Evolutionary conservation across 305 asterid genomes (phyloP), one percentile per base, ranked within the genome.

Genomic region (Salvia sclarea): DNA sequence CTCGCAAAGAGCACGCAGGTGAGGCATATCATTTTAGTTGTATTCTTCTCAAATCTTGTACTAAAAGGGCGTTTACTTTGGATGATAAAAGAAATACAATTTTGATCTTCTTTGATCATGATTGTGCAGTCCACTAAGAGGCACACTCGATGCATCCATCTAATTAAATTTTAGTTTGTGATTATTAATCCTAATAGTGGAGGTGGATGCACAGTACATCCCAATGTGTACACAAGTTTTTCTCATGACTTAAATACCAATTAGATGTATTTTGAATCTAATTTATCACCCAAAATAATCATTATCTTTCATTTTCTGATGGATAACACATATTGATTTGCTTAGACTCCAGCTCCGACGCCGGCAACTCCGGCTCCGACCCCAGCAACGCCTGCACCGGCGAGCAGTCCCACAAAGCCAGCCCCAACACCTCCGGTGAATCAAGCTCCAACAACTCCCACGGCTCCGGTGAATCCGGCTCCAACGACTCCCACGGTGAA

Each of bases 1-100:
- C 95, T 94, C 24, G 84, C 88, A 0, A 86, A 81, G 88, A 82
- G 68, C 80, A 6, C 78, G 0, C 95, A 81, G 92, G 96, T 86
- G 61, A 71, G 61, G 67, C 64, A 17, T 58, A 57, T 70, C 37
- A 2, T 49, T 38, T 10, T 38, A 2, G 44, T 38, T 38, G 11
- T 38, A 38, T 33, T 7, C 9, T 33, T 33, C 38, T 33, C 9
- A 7, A 33, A 33, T 5, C 38, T 5, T 33, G 7, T 3, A 33
- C 38, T 7, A 7, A 33, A 0, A 1, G 9, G 8, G 8, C 9
- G 7, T 5, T 38, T 38, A 38, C 14, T 38, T 10, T 38, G 44
- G 10, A 38, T 38, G 13, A 38, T 11, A 33, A n/a, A n/a, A n/a
- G n/a, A n/a, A n/a, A n/a, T n/a, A n/a, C 9, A 7, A 33, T 0